Evolutionary conservation across 495 filamentous ascomycete genomes (phyloP).

Genomic region (Neurospora pannonica): DNA sequence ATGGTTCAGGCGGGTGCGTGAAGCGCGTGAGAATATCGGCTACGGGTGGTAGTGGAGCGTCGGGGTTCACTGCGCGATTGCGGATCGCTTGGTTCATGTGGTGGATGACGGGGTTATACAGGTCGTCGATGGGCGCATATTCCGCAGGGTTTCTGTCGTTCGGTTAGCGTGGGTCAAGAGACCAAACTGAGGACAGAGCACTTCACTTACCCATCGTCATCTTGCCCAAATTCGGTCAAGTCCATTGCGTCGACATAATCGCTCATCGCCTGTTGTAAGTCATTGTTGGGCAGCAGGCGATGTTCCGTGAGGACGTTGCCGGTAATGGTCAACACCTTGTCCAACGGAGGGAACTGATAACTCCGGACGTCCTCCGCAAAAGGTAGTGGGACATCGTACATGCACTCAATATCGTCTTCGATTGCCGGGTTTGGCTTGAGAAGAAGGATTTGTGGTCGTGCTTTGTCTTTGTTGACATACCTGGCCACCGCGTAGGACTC

Average conservation of each 20-base stretch:
- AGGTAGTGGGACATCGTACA: conserved; percentile 88
- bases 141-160: conserved; percentile 52
- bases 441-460: conserved; percentile 66
- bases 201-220: conserved; percentile 65
- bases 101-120: conserved; percentile 86
- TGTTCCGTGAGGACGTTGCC: conserved; percentile 79
- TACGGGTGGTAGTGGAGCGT: conserved; percentile 55
- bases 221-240: conserved; percentile 46
- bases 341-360: conserved; percentile 85
- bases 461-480: conserved; percentile 71
- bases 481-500: conserved; percentile 84
- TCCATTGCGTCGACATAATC: conserved; percentile 94
- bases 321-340: conserved; percentile 78
- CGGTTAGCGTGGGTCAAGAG: conserved; percentile 19
- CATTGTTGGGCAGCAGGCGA: conserved; percentile 71
- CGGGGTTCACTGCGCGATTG: conserved; percentile 66
- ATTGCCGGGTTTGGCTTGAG: conserved; percentile 73
- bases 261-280: conserved; percentile 70
- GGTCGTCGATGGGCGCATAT: conserved; percentile 71
- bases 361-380: conserved; percentile 85
- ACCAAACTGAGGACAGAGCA: neutral
- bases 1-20: conserved; percentile 60
- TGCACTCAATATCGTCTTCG: conserved; percentile 73
- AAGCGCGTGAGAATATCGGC: conserved; percentile 63
- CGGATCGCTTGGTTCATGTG: conserved; percentile 78